Base-by-base conservation (phyloP, 169 alveolate genomes). In the Cryptosporidium meleagridis region DNA sequence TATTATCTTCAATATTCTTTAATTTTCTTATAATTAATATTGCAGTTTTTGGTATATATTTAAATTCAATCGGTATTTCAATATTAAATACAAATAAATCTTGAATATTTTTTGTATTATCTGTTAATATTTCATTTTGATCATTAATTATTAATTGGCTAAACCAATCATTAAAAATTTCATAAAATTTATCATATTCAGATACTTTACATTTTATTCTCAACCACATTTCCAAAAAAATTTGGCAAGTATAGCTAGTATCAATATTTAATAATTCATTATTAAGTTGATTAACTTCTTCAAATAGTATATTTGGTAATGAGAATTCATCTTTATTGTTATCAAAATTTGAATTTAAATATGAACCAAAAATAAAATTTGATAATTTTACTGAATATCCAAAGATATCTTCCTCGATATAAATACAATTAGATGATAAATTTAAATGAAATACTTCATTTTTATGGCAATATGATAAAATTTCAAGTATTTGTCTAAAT, bases 11-110 rank as follows among this genome's bases (percentile, higher is more conserved):
- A 58, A 80, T 14, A 59, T 39, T 62, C 0, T 31, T 29, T 41
- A 80, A 44, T 41, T 62, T 80, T 62, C 41, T 23, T 41, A 80
- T 41, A 12, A 80, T 45, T 44, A 80, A 21, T 39, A 80, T n/a
- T 44, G 75, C 89, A 62, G 68, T 45, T 21, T 80, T 80, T n/a
- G 89, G 89, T 41, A 80, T 80, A 62, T 80, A 65, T 45, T 65
- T 62, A 41, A 80, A 80, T 12, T 62, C 89, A 14, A 21, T 23
- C 7, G 89, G 89, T 44, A 80, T 41, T n/a, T 80, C 80, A 12
- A 23, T 33, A 62, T 37, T 62, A 45, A 80, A 80, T 14, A 26
- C 29, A 29, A 55, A 55, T 21, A 73, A 52, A 7, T 73, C 55
- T 9, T 70, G 68, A 23, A 52, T 48, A 52, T 26, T 70, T 33